Conservation (phyloP, 352 stramenopile genomes). For the Phytophthora crassamura region DNA sequence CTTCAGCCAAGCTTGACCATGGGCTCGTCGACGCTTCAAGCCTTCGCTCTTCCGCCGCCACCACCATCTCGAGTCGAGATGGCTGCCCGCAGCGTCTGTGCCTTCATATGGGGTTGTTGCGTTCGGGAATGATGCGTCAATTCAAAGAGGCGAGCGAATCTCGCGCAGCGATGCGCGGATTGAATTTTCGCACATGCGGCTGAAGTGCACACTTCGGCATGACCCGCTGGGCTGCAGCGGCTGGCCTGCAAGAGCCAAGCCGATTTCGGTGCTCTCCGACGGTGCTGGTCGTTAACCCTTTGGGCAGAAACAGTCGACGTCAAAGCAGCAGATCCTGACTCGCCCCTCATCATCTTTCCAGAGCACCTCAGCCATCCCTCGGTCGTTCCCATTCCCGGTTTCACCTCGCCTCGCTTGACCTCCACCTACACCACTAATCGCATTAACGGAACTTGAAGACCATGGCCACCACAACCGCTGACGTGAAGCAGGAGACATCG, state of each 20-base stretch:
- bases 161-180: not conserved
- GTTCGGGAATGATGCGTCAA: too few relatives aligned
- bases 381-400: slow-evolving; percentile 26
- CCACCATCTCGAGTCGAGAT: too few relatives aligned
- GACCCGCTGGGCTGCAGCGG: slow-evolving; percentile 8
- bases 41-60: too few relatives aligned
- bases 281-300: slow-evolving; percentile 19
- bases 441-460: slow-evolving; percentile 4
- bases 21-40: too few relatives aligned
- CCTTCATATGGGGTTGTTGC: too few relatives aligned
- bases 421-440: not conserved
- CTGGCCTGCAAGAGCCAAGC: slow-evolving; percentile 16
- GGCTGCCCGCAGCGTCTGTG: too few relatives aligned
- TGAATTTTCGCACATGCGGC: slow-evolving; percentile 30
- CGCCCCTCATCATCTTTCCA: slow-evolving; percentile 17
- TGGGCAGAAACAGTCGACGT: slow-evolving; percentile 28
- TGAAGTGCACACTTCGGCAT: slow-evolving; percentile 3
- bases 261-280: slow-evolving; percentile 30
- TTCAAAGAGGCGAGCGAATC: too few relatives aligned
- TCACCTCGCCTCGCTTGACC: slow-evolving; percentile 14
- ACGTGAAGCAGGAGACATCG: slow-evolving; percentile 36
- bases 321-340: slow-evolving; percentile 35
- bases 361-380: slow-evolving; percentile 17
- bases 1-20: too few relatives aligned
- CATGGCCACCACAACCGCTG: slow-evolving; percentile 41